Conservation (phyloP, 179 eudicot species). For the Carnegiea gigantea region DNA sequence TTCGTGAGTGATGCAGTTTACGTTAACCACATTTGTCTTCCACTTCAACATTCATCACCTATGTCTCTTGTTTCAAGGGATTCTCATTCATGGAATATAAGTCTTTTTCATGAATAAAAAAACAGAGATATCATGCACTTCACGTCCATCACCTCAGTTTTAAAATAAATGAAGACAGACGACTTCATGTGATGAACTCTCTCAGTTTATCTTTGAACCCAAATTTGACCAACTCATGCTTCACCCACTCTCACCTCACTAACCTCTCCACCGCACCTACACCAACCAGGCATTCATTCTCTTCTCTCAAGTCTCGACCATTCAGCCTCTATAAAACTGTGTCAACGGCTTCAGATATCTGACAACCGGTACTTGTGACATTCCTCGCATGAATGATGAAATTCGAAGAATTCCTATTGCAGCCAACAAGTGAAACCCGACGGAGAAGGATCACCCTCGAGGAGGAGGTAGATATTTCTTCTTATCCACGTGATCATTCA, state of each 20-base stretch:
- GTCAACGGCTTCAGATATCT: background rate
- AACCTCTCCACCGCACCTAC: slow-evolving; percentile 24
- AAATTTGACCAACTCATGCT: slow-evolving; percentile 11
- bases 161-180: slow-evolving; percentile 20
- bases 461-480: slow-evolving; percentile 47
- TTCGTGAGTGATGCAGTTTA: background rate
- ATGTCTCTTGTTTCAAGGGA: slow-evolving; percentile 16
- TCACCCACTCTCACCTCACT: slow-evolving; percentile 8
- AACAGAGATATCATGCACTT: slow-evolving; percentile 45
- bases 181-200: slow-evolving; percentile 32
- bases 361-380: background rate
- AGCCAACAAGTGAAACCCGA: slow-evolving; percentile 43
- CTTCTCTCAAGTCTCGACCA: background rate
- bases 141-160: slow-evolving; percentile 41
- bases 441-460: slow-evolving; percentile 47
- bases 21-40: background rate
- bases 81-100: slow-evolving; percentile 9
- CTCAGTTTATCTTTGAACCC: slow-evolving; percentile 5
- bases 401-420: slow-evolving; percentile 71
- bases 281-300: slow-evolving; percentile 23
- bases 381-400: slow-evolving; percentile 42
- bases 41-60: slow-evolving; percentile 7
- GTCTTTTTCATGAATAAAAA: background rate
- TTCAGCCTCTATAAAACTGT: background rate
- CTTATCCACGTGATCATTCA: background rate